A percentile compares a stretch with the other conserved stretches of the same genome.
Conservation (phyloP, 768 basidiomycete genomes). For the Pleurotus sapidus region DNA sequence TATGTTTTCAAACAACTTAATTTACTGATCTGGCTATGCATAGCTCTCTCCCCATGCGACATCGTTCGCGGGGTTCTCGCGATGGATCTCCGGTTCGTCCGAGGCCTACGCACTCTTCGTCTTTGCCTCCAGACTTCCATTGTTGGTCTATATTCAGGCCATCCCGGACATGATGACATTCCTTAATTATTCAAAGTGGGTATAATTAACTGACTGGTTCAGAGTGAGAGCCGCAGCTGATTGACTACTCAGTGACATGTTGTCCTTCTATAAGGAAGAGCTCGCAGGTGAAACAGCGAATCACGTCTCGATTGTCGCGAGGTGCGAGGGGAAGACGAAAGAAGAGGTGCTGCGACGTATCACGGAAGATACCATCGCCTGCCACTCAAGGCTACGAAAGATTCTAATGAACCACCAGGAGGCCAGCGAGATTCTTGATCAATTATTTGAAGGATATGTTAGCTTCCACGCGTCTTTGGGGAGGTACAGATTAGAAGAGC, state of each 20-base stretch:
- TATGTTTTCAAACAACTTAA: not conserved
- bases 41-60: constrained; percentile 1
- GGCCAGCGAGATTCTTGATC: not conserved
- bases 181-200: constrained; percentile 10
- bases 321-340: constrained; percentile 5
- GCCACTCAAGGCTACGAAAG: not conserved
- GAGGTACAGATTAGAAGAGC: constrained; percentile 1
- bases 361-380: not conserved
- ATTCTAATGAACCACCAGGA: not conserved
- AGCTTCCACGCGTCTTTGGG: constrained; percentile 4
- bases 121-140: not conserved
- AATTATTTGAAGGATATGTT: not conserved
- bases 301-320: constrained; percentile 9
- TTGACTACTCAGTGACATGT: constrained; percentile 5
- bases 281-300: constrained; percentile 7
- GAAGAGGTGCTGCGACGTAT: constrained; percentile 1
- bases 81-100: constrained; percentile 4
- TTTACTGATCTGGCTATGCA: not conserved
- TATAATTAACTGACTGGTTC: not conserved
- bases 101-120: constrained; percentile 2
- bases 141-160: constrained; percentile 7
- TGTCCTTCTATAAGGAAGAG: constrained; percentile 13
- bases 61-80: constrained; percentile 2
- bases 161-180: constrained; percentile 9
- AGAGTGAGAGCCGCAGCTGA: not conserved